A percentile compares a stretch with the other conserved stretches of the same genome.
These are phyloP conservation scores for Russula brevipes DNA, from an alignment of 768 basidiomycete genomes.

Conservation along the genomic window DNA sequence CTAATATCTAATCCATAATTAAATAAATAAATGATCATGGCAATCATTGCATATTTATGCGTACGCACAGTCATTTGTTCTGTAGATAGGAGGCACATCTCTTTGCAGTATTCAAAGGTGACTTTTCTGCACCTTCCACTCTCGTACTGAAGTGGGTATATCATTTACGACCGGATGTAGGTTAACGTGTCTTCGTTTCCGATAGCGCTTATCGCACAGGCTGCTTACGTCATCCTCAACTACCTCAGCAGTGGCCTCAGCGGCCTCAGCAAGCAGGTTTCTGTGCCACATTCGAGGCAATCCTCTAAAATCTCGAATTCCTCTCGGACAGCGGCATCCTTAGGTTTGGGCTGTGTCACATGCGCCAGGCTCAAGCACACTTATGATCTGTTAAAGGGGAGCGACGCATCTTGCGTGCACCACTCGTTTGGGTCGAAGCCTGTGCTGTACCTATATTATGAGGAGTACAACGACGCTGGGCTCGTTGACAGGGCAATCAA, in stretches of 20 bases:
- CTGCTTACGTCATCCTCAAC: too few relatives aligned
- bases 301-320: constrained; percentile 34
- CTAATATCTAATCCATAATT: too few relatives aligned
- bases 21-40: too few relatives aligned
- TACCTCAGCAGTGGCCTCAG: not conserved
- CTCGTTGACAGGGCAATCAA: not conserved
- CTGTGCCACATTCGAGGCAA: constrained; percentile 23
- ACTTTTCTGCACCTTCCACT: too few relatives aligned
- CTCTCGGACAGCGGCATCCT: constrained; percentile 39
- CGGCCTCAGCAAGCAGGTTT: constrained; percentile 15
- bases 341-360: constrained; percentile 38
- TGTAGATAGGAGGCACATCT: too few relatives aligned
- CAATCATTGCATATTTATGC: too few relatives aligned
- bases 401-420: not conserved
- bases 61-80: too few relatives aligned
- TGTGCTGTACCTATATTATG: not conserved
- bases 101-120: too few relatives aligned
- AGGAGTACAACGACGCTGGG: not conserved
- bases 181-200: too few relatives aligned
- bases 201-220: too few relatives aligned
- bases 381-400: constrained; percentile 9
- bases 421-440: not conserved
- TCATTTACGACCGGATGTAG: too few relatives aligned
- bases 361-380: constrained; percentile 31
- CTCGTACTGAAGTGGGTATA: too few relatives aligned